These are phyloP conservation scores for Grosmannia serpens DNA, from an alignment of 2,329 filamentous ascomycete genomes.

Conservation along the genomic window DNA sequence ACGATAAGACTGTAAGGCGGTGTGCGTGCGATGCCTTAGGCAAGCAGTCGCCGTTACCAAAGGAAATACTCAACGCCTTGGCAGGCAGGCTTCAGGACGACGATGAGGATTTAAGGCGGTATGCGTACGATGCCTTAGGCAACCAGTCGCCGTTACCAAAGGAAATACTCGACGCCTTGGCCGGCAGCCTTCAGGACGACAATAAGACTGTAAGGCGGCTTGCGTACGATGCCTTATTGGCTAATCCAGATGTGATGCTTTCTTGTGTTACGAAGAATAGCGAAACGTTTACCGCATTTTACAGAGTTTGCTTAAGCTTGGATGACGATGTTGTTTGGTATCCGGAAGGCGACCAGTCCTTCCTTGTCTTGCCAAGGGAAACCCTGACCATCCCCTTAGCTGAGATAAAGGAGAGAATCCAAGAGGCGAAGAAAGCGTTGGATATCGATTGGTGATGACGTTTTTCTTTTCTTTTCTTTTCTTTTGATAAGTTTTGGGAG, in stretches of 20 bases:
- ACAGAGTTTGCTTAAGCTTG: not conserved
- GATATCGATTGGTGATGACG: not conserved
- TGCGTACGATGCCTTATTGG: not conserved
- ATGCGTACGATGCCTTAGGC: too few relatives aligned
- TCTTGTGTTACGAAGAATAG: not conserved
- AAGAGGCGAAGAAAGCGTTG: not conserved
- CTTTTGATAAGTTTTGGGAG: too few relatives aligned
- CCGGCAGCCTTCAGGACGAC: not conserved
- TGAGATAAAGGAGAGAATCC: not conserved
- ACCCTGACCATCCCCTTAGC: not conserved
- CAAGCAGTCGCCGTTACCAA: not conserved
- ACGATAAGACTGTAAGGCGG: not conserved
- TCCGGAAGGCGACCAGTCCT: not conserved
- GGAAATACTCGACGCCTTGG: too few relatives aligned
- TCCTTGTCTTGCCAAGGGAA: not conserved
- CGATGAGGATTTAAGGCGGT: too few relatives aligned
- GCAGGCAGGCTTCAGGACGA: too few relatives aligned
- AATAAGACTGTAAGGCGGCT: not conserved
- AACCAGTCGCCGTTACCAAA: too few relatives aligned
- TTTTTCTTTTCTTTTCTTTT: not conserved
- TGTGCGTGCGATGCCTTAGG: not conserved
- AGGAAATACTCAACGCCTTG: not conserved
- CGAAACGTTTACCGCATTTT: not conserved
- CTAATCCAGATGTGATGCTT: not conserved
- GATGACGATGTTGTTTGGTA: not conserved